Evolutionary conservation across 2,329 filamentous ascomycete genomes (phyloP), one percentile per base, ranked within the genome.

Genomic region (Beauveria rudraprayagi): DNA sequence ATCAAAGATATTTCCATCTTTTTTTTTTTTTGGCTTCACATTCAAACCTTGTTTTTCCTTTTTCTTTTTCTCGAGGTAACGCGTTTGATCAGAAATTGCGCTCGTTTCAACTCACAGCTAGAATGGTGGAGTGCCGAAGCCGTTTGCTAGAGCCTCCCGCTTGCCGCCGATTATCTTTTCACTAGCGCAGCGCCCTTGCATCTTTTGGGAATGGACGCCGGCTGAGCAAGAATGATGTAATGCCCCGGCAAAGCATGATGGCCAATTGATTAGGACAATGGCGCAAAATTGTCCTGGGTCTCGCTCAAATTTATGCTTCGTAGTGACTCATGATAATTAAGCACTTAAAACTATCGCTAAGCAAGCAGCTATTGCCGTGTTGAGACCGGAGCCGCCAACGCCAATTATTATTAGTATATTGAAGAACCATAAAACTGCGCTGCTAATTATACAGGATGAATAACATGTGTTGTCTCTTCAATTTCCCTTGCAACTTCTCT

Each of bases 381-480:
- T 37, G 40, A 46, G 22, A 19, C 57, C 50, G 57, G 14, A 46
- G 44, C 5, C 26, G 37, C 6, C 16, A 58, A 9, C 34, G 17
- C 34, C n/a, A 48, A 59, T 52, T 59, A 59, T 54, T 16, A 52
- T 60, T 53, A 46, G 10, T 37, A 7, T 28, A 47, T 46, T 46
- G 19, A 47, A 24, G 6, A 50, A 16, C 30, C 16, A 10, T 16
- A 43, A 34, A 34, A 51, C 8, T 30, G 10, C 40, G 22, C 47
- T 30, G 10, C 47, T 59, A 51, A 22, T 44, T 51, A 51, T 59
- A 59, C 47, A 59, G 47, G 19, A 59, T 44, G 14, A 50, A 7
- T 41, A 24, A 24, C 17, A 44, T 14, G 6, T 44, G 17, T 17
- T 3, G 11, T 44, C 7, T n/a, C 40, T 30, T 19, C 17, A n/a